Evolutionary conservation across 2,329 filamentous ascomycete genomes (phyloP).

Genomic region (Penicillium sp.): DNA sequence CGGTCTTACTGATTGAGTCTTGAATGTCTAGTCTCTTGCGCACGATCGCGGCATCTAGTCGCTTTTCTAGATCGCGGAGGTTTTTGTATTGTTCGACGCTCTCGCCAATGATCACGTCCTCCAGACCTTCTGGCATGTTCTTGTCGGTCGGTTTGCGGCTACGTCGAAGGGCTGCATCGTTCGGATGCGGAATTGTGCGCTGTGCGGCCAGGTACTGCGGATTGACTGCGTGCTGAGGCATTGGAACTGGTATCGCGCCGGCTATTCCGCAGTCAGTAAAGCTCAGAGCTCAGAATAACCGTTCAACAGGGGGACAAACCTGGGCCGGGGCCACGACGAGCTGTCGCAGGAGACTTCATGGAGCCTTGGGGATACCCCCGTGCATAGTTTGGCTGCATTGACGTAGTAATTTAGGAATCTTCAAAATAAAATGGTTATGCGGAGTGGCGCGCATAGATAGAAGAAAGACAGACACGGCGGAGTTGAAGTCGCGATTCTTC

Average conservation of each 20-base stretch:
- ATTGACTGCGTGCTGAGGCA: conserved; percentile 34
- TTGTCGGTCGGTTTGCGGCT: conserved; percentile 90
- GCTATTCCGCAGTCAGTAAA: conserved; percentile 12
- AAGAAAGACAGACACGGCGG: conserved; percentile 16
- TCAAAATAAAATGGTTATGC: conserved; percentile 9
- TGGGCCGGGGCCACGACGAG: conserved; percentile 36
- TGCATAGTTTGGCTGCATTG: conserved; percentile 39
- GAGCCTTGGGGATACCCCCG: conserved; percentile 37
- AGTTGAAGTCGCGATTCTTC: conserved; percentile 32
- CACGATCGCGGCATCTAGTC: conserved; percentile 86
- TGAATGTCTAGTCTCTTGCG: conserved; percentile 88
- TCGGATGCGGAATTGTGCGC: conserved; percentile 33
- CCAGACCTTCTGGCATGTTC: conserved; percentile 84
- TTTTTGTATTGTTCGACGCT: conserved; percentile 75
- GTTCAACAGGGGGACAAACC: conserved; percentile 27
- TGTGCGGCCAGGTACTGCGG: conserved; percentile 35
- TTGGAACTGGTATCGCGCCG: conserved; percentile 32
- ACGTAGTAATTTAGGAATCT: conserved; percentile 31
- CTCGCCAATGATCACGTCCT: conserved; percentile 74
- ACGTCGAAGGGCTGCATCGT: conserved; percentile 61
- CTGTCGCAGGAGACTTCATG: conserved; percentile 39
- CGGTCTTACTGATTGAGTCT: conserved; percentile 68
- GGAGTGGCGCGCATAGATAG: conserved; percentile 15
- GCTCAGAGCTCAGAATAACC: conserved; percentile 4
- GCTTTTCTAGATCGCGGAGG: conserved; percentile 78